Conservation (phyloP, 257 asterid species). For the Rhazya stricta region DNA sequence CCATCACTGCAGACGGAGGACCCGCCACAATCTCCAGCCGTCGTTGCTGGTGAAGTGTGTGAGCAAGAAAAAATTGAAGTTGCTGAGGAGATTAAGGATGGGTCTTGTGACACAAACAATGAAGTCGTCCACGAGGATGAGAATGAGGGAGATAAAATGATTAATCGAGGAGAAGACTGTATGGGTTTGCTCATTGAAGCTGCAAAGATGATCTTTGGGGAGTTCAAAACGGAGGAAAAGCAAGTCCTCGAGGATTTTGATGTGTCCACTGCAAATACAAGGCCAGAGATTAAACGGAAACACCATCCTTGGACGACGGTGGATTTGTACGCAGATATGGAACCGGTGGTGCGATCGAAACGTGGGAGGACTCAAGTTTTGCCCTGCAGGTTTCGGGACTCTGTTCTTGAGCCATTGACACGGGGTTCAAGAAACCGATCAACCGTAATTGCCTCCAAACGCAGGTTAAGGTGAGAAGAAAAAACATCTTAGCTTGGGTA, state of each 20-base stretch:
- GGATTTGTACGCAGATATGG: conserved; percentile 10
- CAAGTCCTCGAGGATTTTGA: not conserved
- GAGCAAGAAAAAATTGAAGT: too few species aligned
- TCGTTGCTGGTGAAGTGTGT: too few species aligned
- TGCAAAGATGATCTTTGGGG: conserved; percentile 36
- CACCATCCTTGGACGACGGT: conserved; percentile 14
- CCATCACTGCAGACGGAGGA: too few species aligned
- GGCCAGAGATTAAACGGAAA: not conserved
- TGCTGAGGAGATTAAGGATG: too few species aligned
- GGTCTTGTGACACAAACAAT: too few species aligned
- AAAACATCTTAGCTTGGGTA: too few species aligned
- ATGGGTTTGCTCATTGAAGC: conserved; percentile 40
- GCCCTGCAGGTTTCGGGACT: conserved; percentile 24
- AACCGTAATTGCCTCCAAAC: conserved; percentile 15
- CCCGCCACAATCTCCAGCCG: too few species aligned
- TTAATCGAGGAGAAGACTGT: conserved; percentile 1
- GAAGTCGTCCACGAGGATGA: too few species aligned
- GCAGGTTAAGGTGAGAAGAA: conserved; percentile 12
- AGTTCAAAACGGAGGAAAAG: conserved; percentile 18
- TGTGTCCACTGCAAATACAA: not conserved
- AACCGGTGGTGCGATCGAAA: conserved; percentile 24
- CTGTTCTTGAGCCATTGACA: conserved; percentile 32
- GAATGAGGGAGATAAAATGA: too few species aligned
- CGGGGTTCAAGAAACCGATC: conserved; percentile 32
- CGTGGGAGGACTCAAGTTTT: conserved; percentile 24